Evolutionary conservation across 169 alveolate genomes (phyloP).

Genomic region (Plasmodium gaboni): DNA sequence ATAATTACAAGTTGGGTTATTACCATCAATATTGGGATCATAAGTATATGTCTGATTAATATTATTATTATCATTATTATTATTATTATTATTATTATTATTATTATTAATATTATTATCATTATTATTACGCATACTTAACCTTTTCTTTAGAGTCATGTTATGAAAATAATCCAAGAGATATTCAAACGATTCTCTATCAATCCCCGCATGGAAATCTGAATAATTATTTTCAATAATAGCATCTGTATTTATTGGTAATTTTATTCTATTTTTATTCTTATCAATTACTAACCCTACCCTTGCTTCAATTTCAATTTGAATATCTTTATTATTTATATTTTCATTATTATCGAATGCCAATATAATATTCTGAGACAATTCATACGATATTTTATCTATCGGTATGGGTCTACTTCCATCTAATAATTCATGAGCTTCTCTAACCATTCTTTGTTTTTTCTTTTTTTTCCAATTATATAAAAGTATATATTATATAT

Average conservation of each 20-base stretch:
- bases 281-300: slow-evolving; percentile 58
- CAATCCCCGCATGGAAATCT: slow-evolving; percentile 64
- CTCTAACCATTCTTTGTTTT: slow-evolving; percentile 38
- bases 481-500: too few species aligned
- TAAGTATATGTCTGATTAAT: neutral
- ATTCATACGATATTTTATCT: slow-evolving; percentile 62
- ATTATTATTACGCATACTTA: neutral
- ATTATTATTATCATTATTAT: neutral
- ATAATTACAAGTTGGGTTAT: neutral
- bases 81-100: neutral
- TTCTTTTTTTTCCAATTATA: neutral
- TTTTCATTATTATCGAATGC: slow-evolving; percentile 68
- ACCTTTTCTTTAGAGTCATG: slow-evolving; percentile 5
- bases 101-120: neutral
- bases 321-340: slow-evolving; percentile 25
- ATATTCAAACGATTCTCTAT: slow-evolving; percentile 53
- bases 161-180: slow-evolving; percentile 38
- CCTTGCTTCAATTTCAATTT: slow-evolving; percentile 71
- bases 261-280: slow-evolving; percentile 50
- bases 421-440: slow-evolving; percentile 75
- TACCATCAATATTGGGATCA: neutral
- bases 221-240: slow-evolving; percentile 56
- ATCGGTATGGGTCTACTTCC: slow-evolving; percentile 77
- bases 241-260: slow-evolving; percentile 74
- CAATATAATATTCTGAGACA: slow-evolving; percentile 59